Conservation (phyloP, 805 yeast genomes). For the Yamadazyma sp. region DNA sequence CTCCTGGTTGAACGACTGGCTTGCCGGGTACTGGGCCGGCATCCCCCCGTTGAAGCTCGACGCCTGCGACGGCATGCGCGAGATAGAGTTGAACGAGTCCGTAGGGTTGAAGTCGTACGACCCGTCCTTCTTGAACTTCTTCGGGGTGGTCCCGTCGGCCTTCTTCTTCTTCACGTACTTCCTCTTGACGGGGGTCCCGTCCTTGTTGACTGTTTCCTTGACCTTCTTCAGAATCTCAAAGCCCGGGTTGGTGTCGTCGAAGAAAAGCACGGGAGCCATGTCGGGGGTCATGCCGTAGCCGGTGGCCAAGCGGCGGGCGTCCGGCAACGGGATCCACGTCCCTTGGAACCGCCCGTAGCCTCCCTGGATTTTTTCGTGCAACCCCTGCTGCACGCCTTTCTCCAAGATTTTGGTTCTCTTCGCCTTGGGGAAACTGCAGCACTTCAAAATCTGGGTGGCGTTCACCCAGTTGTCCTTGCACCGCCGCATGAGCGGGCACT, state of each 20-base stretch:
- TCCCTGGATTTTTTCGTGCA: slow-evolving; percentile 93
- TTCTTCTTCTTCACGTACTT: slow-evolving; percentile 57
- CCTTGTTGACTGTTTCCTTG: slow-evolving; percentile 32
- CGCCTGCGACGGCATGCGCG: slow-evolving; percentile 14
- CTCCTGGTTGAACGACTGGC: slow-evolving; percentile 7
- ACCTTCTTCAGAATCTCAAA: slow-evolving; percentile 35
- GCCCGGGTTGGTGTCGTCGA: slow-evolving; percentile 37
- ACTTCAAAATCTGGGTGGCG: slow-evolving; percentile 92
- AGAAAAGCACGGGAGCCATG: slow-evolving; percentile 41
- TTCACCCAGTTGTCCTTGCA: slow-evolving; percentile 93
- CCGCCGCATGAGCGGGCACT: slow-evolving; percentile 85
- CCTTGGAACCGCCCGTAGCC: slow-evolving; percentile 98
- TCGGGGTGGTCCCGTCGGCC: slow-evolving; percentile 56
- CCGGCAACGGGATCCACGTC: slow-evolving; percentile 87
- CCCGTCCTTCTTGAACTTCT: slow-evolving; percentile 30
- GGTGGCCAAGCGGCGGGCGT: slow-evolving; percentile 54
- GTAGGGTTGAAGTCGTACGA: slow-evolving; percentile 14
- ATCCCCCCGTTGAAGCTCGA: slow-evolving; percentile 9
- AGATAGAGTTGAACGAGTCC: slow-evolving; percentile 13
- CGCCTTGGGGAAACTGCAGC: slow-evolving; percentile 92
- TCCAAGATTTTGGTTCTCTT: slow-evolving; percentile 89
- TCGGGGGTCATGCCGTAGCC: slow-evolving; percentile 40
- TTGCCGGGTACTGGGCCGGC: slow-evolving; percentile 11
- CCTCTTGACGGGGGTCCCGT: slow-evolving; percentile 43
- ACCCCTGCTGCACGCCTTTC: slow-evolving; percentile 86